A percentile compares a stretch with the other conserved stretches of the same genome.
These are phyloP conservation scores for Claviceps lovelessii DNA, from an alignment of 2,329 filamentous ascomycete genomes.

Conservation along the genomic window DNA sequence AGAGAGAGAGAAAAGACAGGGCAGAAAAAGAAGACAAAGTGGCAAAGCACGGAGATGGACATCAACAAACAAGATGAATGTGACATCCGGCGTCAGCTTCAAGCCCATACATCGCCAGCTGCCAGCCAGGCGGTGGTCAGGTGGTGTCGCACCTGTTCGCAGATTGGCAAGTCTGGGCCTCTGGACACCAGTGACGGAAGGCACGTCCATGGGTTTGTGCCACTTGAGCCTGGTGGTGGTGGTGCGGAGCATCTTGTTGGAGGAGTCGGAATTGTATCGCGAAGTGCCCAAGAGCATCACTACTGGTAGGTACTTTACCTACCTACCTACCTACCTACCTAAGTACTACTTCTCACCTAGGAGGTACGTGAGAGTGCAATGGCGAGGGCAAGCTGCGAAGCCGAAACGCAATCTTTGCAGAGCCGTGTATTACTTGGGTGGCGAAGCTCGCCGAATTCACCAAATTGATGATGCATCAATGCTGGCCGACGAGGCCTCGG, in stretches of 20 bases:
- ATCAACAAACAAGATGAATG: not conserved
- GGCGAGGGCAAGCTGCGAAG: not conserved
- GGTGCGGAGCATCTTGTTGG: not conserved
- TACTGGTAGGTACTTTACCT: too few species aligned
- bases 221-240: not conserved
- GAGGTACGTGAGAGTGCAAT: not conserved
- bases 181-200: not conserved
- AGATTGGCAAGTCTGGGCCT: not conserved
- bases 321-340: too few species aligned
- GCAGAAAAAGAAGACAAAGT: not conserved
- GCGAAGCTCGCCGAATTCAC: not conserved
- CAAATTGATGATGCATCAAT: not conserved
- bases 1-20: not conserved
- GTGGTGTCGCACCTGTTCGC: conserved; percentile 2
- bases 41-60: not conserved
- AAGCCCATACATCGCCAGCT: not conserved
- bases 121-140: conserved; percentile 1
- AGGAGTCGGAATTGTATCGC: not conserved
- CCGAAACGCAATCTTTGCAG: not conserved
- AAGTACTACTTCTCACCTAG: too few species aligned
- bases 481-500: not conserved
- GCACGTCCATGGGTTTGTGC: not conserved
- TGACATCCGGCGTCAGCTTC: not conserved
- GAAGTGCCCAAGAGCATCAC: not conserved
- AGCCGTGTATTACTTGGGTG: not conserved